Conservation (phyloP, 768 basidiomycete species). For the Russula earlei region DNA sequence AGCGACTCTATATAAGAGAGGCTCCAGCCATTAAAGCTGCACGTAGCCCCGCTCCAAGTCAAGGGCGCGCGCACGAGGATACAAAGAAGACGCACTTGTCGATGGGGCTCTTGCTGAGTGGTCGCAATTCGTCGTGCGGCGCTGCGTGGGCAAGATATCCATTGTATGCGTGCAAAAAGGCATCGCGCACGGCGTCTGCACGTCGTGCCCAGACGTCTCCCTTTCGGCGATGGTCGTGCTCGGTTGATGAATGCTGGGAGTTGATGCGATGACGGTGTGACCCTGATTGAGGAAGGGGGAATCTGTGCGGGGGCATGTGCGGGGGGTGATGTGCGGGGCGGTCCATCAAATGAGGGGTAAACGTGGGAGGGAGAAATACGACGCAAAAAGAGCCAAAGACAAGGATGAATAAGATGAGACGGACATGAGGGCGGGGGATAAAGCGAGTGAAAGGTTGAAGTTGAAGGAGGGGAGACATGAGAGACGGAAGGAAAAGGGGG, state of each 20-base stretch:
- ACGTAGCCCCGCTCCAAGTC: background rate
- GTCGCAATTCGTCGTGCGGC: conserved; percentile 52
- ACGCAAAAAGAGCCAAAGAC: background rate
- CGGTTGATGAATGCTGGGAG: background rate
- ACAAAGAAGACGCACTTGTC: conserved; percentile 39
- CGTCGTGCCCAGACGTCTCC: conserved; percentile 38
- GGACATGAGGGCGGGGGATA: background rate
- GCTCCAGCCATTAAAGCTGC: conserved; percentile 75
- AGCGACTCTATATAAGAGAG: conserved; percentile 72
- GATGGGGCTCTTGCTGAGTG: conserved; percentile 36
- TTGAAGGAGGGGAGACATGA: background rate
- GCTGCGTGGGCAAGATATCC: conserved; percentile 53
- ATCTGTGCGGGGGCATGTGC: background rate
- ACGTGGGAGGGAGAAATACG: background rate
- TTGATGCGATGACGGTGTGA: conserved; percentile 1
- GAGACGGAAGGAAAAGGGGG: background rate
- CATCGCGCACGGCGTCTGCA: conserved; percentile 47
- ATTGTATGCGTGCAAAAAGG: conserved; percentile 58
- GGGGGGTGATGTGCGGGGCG: background rate
- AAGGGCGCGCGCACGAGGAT: background rate
- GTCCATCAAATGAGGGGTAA: background rate
- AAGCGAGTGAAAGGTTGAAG: background rate
- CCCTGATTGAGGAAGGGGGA: background rate
- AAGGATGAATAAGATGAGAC: background rate
- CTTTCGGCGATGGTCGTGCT: background rate